Evolutionary conservation across 306 rosid genomes (phyloP).

Genomic region (Benincasa hispida): DNA sequence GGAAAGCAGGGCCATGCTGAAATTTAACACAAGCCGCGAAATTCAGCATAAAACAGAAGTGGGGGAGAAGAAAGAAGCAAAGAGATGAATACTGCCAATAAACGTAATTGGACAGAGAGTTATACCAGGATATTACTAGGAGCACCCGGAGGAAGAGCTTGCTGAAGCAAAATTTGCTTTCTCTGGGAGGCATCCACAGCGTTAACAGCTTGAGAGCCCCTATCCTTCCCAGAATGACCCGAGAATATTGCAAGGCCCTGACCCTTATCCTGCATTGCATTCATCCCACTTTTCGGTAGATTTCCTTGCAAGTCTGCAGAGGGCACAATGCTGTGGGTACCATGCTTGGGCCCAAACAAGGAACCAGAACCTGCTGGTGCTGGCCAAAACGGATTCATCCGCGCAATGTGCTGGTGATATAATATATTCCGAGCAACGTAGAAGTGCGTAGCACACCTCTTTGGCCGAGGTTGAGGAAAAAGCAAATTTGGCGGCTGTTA

Average conservation of each 20-base stretch:
- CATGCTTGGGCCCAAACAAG: conserved; percentile 58
- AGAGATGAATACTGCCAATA: too few species aligned
- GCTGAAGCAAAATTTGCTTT: conserved; percentile 76
- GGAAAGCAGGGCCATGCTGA: conserved; percentile 84
- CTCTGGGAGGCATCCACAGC: conserved; percentile 52
- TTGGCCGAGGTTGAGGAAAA: conserved; percentile 72
- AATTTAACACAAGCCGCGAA: background rate
- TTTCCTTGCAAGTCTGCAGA: conserved; percentile 56
- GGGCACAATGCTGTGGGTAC: conserved; percentile 43
- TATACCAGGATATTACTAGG: conserved; percentile 77
- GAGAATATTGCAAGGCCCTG: conserved; percentile 49
- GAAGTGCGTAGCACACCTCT: conserved; percentile 89
- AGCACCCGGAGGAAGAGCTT: conserved; percentile 71
- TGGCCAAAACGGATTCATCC: conserved; percentile 90
- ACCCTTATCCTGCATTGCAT: conserved; percentile 59
- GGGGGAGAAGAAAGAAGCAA: background rate
- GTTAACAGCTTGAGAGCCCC: conserved; percentile 38
- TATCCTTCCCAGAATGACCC: conserved; percentile 61
- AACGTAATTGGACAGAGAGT: background rate
- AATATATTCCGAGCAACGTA: conserved; percentile 73
- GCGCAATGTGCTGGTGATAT: conserved; percentile 68
- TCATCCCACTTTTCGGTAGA: conserved; percentile 29
- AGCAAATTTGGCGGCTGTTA: conserved; percentile 61
- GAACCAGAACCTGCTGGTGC: conserved; percentile 79
- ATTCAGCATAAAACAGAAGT: background rate